These are phyloP conservation scores for Leccinum olivaceopallidum DNA, from an alignment of 768 basidiomycete genomes.

Conservation along the genomic window DNA sequence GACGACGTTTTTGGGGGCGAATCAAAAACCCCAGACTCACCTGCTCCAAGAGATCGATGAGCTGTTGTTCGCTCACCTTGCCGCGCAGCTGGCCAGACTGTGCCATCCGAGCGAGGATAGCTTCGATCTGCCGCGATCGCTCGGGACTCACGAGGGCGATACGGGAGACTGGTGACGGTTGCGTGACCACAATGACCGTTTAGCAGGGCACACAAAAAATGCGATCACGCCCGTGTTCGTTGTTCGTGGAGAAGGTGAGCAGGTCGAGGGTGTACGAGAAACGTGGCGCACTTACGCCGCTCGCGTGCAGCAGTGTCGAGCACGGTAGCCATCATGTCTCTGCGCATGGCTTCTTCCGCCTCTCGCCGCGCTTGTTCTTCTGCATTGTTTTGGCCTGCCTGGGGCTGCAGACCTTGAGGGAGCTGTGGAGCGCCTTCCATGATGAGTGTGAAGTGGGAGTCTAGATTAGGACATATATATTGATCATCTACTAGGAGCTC, in stretches of 20 bases:
- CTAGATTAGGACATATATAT: slow-evolving; percentile 2
- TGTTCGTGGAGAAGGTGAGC: background rate
- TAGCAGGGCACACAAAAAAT: background rate
- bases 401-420: slow-evolving; percentile 30
- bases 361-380: slow-evolving; percentile 56
- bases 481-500: background rate
- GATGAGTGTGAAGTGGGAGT: slow-evolving; percentile 3
- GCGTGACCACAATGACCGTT: background rate
- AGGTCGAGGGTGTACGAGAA: background rate
- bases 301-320: slow-evolving; percentile 79
- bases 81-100: slow-evolving; percentile 80
- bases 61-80: slow-evolving; percentile 73
- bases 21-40: slow-evolving; percentile 36
- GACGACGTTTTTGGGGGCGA: background rate
- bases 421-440: slow-evolving; percentile 31
- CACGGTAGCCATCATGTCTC: slow-evolving; percentile 77
- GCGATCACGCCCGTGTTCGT: background rate
- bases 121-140: slow-evolving; percentile 78
- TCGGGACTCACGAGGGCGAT: slow-evolving; percentile 86
- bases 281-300: slow-evolving; percentile 52
- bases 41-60: slow-evolving; percentile 87
- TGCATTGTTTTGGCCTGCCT: slow-evolving; percentile 45
- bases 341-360: slow-evolving; percentile 74
- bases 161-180: slow-evolving; percentile 61
- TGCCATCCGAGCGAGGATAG: slow-evolving; percentile 77